Evolutionary conservation across 805 yeast species (phyloP), one percentile per base, ranked within the genome.

Genomic region (Teunomyces aglyptinius): DNA sequence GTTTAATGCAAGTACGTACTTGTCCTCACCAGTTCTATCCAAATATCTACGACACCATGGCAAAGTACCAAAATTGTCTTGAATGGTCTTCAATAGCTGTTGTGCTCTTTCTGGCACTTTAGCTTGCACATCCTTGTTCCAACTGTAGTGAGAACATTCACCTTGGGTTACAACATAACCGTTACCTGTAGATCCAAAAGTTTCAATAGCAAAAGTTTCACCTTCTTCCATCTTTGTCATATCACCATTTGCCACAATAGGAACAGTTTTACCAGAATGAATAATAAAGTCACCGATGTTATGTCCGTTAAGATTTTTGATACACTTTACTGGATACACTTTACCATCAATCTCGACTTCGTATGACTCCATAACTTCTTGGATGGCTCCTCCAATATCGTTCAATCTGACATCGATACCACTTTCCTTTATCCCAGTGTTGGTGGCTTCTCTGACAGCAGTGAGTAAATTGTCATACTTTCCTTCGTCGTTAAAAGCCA

Each of bases 171-270:
- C 71, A 29, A 94, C 98, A 57, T 84, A 85, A 31, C 98, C 99
- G 49, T 86, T 80, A 51, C 99, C 99, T 1, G 99, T 94, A 38
- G 96, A 81, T 10, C 99, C 99, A 61, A 94, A 94, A 2, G 99
- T 94, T 71, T 94, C 99, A 61, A 94, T 92, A 50, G 99, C 99
- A 75, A 89, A 92, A 2, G 89, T 85, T 67, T 94, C 99, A 52
- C 97, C 97, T 73, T 94, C 99, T 67, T 94, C 99, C 97, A 94
- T 92, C 77, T 92, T 92, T 8, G 98, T 94, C 66, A 80, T 80
- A 64, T 94, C 99, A 6, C 90, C 92, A 59, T 88, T 88, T 59
- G 91, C 86, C 29, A 94, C 96, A 59, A 94, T 94, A 13, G 99
- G 99, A 40, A 94, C 98, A 20, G 95, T 83, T 67, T 94, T 94